These are phyloP conservation scores for Tuber brumale DNA, from an alignment of 495 filamentous ascomycete species.

Conservation along the genomic window DNA sequence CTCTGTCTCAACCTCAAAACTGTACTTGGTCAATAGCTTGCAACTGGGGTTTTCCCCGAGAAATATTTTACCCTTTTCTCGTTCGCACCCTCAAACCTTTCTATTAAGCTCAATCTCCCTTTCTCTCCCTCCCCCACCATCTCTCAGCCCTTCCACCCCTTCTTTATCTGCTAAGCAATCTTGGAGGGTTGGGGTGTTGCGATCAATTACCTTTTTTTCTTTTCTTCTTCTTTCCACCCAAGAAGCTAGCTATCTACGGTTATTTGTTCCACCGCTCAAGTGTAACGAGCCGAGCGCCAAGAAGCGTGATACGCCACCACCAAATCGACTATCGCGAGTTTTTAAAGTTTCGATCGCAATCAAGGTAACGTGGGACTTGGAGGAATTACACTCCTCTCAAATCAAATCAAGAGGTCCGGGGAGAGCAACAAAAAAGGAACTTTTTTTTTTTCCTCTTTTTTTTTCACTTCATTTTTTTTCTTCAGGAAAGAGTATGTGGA, in stretches of 20 bases:
- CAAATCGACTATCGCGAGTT: neutral
- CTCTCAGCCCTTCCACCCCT: neutral
- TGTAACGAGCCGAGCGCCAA: neutral
- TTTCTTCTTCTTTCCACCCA: neutral
- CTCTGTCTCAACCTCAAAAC: neutral
- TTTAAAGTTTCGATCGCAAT: conserved; percentile 10
- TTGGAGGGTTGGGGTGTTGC: neutral
- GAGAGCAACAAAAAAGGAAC: conserved; percentile 10
- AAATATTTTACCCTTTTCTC: neutral
- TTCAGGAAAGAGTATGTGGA: conserved; percentile 22
- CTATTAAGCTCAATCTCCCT: neutral
- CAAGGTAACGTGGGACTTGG: conserved; percentile 25
- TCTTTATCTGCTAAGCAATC: neutral
- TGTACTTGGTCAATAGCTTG: neutral
- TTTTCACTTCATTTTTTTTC: too few species aligned
- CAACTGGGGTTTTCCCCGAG: neutral
- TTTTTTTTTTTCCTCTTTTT: neutral
- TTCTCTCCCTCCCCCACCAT: neutral
- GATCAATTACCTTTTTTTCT: neutral
- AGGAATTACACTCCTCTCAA: conserved; percentile 32
- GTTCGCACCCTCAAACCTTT: neutral
- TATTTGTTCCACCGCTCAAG: neutral
- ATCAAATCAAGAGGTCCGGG: conserved; percentile 18
- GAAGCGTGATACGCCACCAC: neutral
- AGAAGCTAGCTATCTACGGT: neutral